Evolutionary conservation across 2,329 filamentous ascomycete genomes (phyloP).

Genomic region (Epichloe coenophiala): DNA sequence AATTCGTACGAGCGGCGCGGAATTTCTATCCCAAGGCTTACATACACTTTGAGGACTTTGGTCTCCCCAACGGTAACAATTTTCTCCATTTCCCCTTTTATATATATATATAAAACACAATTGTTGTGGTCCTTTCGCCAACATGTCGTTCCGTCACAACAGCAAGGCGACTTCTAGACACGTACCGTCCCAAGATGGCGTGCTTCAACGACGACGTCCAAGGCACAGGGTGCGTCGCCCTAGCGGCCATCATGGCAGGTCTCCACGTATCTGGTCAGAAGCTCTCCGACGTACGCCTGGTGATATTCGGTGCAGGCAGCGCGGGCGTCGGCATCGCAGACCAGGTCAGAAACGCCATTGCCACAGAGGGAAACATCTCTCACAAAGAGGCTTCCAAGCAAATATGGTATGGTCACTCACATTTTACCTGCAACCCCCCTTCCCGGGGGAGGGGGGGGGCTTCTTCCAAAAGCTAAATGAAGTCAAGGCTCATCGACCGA

Average conservation of each 20-base stretch:
- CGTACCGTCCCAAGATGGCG: slow-evolving; percentile 57
- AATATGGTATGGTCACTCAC: slow-evolving; percentile 47
- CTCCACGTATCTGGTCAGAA: slow-evolving; percentile 54
- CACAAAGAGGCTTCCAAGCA: slow-evolving; percentile 66
- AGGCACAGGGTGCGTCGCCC: slow-evolving; percentile 75
- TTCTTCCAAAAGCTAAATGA: background rate
- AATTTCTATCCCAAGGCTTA: slow-evolving; percentile 67
- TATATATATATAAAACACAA: background rate
- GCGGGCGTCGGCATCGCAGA: slow-evolving; percentile 80
- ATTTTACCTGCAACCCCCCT: too few relatives aligned
- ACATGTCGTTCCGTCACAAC: slow-evolving; percentile 8
- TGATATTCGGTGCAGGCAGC: slow-evolving; percentile 70
- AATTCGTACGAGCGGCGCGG: slow-evolving; percentile 54
- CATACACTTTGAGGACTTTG: slow-evolving; percentile 86
- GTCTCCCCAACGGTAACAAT: slow-evolving; percentile 50
- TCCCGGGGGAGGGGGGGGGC: too few relatives aligned
- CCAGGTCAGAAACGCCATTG: slow-evolving; percentile 68
- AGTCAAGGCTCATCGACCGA: slow-evolving; percentile 62
- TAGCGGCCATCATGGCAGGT: slow-evolving; percentile 69
- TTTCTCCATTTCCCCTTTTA: background rate
- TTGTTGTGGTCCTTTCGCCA: background rate
- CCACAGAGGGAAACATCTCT: slow-evolving; percentile 48
- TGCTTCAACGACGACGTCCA: slow-evolving; percentile 92
- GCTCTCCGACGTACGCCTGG: slow-evolving; percentile 53
- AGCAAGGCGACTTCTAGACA: slow-evolving; percentile 61